Evolutionary conservation across 371 early-diverging fungal genomes (phyloP).

Genomic region (Haplosporangium sp.): DNA sequence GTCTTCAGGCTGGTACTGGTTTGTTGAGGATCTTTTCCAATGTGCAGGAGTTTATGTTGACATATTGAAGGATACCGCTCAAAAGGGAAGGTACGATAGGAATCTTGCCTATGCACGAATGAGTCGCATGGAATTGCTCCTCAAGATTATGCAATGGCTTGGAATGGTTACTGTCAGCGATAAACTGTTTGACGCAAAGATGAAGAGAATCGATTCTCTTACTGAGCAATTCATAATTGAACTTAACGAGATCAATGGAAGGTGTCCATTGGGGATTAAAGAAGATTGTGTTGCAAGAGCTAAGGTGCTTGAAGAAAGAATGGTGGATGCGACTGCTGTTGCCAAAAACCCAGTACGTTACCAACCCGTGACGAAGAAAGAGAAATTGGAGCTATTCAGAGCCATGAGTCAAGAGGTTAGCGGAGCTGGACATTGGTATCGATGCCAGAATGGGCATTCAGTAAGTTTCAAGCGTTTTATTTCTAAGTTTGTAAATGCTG

Average conservation of each 20-base stretch:
- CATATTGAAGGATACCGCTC: slow-evolving; percentile 8
- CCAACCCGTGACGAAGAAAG: slow-evolving; percentile 21
- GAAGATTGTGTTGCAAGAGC: slow-evolving; percentile 2
- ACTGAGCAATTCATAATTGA: slow-evolving; percentile 14
- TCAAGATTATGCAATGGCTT: slow-evolving; percentile 11
- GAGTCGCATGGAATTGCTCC: slow-evolving; percentile 16
- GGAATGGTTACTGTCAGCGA: slow-evolving; percentile 9
- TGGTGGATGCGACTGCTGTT: neutral
- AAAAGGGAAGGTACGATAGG: slow-evolving; percentile 18
- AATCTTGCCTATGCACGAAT: slow-evolving; percentile 20
- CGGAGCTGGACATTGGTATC: slow-evolving; percentile 57
- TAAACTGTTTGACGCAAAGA: neutral
- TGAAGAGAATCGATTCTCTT: slow-evolving; percentile 2
- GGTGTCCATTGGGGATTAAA: slow-evolving; percentile 21
- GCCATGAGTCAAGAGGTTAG: slow-evolving; percentile 50
- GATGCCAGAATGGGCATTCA: slow-evolving; percentile 59
- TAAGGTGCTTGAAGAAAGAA: neutral
- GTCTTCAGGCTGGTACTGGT: slow-evolving; percentile 49
- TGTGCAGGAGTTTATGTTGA: slow-evolving; percentile 17
- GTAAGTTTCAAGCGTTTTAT: slow-evolving; percentile 15
- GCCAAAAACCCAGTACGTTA: slow-evolving; percentile 6
- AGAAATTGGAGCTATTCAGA: slow-evolving; percentile 53
- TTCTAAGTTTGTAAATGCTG: too few relatives aligned
- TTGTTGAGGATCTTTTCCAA: slow-evolving; percentile 40
- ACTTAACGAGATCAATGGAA: neutral